Evolutionary conservation across 1,284 basidiomycete genomes (phyloP).

Genomic region (Ustilago esculenta): DNA sequence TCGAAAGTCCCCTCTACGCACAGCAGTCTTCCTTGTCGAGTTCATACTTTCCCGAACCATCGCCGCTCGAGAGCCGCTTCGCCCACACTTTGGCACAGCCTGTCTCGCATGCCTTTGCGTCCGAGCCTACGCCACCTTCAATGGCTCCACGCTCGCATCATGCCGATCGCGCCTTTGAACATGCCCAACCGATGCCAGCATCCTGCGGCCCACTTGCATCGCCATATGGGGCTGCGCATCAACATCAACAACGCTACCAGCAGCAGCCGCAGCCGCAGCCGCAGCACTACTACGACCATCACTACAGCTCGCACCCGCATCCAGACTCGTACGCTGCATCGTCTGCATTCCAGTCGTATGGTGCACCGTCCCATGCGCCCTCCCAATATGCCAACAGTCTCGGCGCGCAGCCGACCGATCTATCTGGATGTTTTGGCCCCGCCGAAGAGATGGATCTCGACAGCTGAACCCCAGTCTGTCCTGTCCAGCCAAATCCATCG

Average conservation of each 20-base stretch:
- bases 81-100: neutral
- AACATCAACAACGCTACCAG: neutral
- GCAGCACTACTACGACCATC: conserved; percentile 12
- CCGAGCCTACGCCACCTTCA: neutral
- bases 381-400: neutral
- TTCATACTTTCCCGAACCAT: conserved; percentile 43
- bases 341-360: neutral
- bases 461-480: too few species aligned
- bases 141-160: conserved; percentile 8
- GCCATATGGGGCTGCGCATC: neutral
- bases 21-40: conserved; percentile 45
- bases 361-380: neutral
- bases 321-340: neutral
- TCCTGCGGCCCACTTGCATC: too few species aligned
- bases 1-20: conserved; percentile 40
- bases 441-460: conserved; percentile 50
- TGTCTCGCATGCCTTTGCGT: neutral
- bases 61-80: conserved; percentile 13
- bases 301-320: conserved; percentile 8
- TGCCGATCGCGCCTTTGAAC: neutral
- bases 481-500: too few species aligned
- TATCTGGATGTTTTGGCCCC: conserved; percentile 20
- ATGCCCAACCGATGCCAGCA: neutral
- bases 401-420: conserved; percentile 34
- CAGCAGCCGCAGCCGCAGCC: conserved; percentile 8